Conservation (phyloP, 2,329 filamentous ascomycete genomes). For the Ceratocystis diversiconidia region DNA sequence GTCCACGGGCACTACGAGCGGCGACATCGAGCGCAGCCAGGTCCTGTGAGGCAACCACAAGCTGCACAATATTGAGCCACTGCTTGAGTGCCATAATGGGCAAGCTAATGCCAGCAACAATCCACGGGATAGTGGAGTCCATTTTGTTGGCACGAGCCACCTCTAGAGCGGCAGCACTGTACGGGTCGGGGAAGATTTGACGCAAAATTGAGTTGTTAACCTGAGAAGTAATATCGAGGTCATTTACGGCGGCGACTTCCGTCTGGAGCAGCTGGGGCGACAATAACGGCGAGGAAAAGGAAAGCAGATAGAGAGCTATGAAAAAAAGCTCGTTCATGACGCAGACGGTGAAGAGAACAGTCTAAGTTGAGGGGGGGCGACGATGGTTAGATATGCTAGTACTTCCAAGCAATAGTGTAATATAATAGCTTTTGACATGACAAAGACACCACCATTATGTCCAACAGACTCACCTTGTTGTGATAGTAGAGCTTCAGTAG, state of each 20-base stretch:
- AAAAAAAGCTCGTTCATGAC: constrained; percentile 91
- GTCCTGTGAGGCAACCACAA: constrained; percentile 85
- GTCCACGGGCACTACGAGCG: constrained; percentile 40
- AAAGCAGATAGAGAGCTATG: constrained; percentile 93
- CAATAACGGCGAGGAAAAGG: constrained; percentile 81
- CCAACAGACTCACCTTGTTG: constrained; percentile 59
- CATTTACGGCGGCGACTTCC: constrained; percentile 22
- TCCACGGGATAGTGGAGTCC: constrained; percentile 52
- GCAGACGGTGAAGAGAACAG: constrained; percentile 82
- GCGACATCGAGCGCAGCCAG: constrained; percentile 80
- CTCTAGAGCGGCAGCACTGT: constrained; percentile 84
- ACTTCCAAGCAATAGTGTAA: background rate
- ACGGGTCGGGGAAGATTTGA: constrained; percentile 73
- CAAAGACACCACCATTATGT: background rate
- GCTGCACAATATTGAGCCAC: constrained; percentile 82
- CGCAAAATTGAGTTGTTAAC: constrained; percentile 55
- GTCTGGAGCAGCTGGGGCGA: constrained; percentile 65
- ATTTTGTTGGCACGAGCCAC: constrained; percentile 89
- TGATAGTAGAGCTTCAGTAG: constrained; percentile 92
- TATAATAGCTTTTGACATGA: background rate
- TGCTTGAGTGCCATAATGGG: constrained; percentile 89
- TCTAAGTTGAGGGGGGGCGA: constrained; percentile 34
- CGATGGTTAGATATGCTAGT: background rate
- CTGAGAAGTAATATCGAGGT: constrained; percentile 51
- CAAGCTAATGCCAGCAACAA: constrained; percentile 64